Evolutionary conservation across 345 rosid species (phyloP).

Genomic region (Populus alba): DNA sequence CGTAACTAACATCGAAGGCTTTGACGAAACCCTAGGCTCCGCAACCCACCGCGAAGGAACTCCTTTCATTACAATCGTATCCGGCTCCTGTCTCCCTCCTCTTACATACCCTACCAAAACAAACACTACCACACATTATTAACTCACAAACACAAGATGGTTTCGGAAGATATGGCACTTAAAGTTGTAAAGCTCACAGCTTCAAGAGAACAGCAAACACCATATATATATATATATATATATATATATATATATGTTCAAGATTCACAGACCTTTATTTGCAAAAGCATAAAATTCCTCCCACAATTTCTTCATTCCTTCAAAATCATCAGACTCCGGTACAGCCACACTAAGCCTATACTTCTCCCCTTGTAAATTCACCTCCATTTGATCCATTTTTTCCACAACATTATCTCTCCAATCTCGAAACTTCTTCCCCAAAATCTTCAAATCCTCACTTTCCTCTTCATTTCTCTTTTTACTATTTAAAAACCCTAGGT

Average conservation of each 20-base stretch:
- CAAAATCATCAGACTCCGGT: slow-evolving; percentile 69
- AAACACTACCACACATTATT: background rate
- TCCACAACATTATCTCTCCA: slow-evolving; percentile 65
- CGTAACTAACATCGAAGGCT: slow-evolving; percentile 87
- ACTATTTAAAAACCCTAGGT: slow-evolving; percentile 67
- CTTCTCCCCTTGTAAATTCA: slow-evolving; percentile 75
- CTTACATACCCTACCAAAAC: slow-evolving; percentile 50
- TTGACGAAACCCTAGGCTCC: slow-evolving; percentile 88
- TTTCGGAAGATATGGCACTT: no score
- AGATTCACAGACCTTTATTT: slow-evolving; percentile 35
- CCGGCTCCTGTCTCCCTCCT: slow-evolving; percentile 65
- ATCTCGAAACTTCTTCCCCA: slow-evolving; percentile 72
- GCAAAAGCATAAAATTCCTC: slow-evolving; percentile 69
- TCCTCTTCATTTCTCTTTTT: slow-evolving; percentile 30
- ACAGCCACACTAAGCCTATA: slow-evolving; percentile 52
- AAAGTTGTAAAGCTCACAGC: no score
- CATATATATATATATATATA: background rate
- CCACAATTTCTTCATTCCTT: slow-evolving; percentile 72
- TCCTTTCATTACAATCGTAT: slow-evolving; percentile 69
- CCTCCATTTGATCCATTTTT: slow-evolving; percentile 84
- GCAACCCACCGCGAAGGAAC: slow-evolving; percentile 95
- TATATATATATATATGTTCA: background rate
- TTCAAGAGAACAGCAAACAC: background rate
- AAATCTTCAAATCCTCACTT: slow-evolving; percentile 38
- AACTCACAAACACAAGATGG: background rate